Percentiles rank a stretch among this genome's conserved stretches.
phyloP scores from a whole-genome alignment of 345 rosid species.

The Eucalyptus pauciflora region DNA sequence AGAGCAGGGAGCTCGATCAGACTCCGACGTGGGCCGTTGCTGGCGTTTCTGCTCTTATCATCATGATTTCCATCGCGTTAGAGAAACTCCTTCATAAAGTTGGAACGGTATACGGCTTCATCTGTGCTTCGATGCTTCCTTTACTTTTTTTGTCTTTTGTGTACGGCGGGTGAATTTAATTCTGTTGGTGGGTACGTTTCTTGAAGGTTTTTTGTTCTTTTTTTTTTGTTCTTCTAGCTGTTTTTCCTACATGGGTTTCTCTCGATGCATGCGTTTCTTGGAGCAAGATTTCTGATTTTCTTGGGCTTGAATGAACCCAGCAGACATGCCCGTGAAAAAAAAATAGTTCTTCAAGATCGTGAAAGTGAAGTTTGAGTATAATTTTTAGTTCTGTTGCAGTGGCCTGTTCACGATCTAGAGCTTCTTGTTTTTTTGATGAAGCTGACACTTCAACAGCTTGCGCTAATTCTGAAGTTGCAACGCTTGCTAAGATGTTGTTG shows the following conservation, averaged over 20 bases:
- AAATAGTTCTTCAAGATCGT: not conserved
- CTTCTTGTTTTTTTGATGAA: not conserved
- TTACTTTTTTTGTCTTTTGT: not conserved
- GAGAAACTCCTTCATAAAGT: slow-evolving; percentile 67
- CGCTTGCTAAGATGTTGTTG: not conserved
- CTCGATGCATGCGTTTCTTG: not conserved
- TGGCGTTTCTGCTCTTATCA: slow-evolving; percentile 62
- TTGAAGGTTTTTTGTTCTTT: not conserved
- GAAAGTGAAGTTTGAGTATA: not conserved
- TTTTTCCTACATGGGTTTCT: not conserved
- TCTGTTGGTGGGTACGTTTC: not conserved
- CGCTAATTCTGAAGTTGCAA: not conserved
- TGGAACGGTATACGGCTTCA: slow-evolving; percentile 26
- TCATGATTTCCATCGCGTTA: slow-evolving; percentile 56
- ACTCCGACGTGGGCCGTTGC: slow-evolving; percentile 98
- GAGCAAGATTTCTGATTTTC: not conserved
- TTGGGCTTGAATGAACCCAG: not conserved
- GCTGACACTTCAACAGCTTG: not conserved
- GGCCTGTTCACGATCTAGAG: not conserved
- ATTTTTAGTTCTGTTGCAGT: not conserved
- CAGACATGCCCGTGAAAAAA: not conserved
- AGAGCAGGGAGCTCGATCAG: slow-evolving; percentile 44
- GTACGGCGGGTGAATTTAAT: not conserved
- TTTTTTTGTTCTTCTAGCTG: not conserved
- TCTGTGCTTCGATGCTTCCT: not conserved